Base-by-base conservation (phyloP, 768 basidiomycete species). In the Hortiboletus campestris region DNA sequence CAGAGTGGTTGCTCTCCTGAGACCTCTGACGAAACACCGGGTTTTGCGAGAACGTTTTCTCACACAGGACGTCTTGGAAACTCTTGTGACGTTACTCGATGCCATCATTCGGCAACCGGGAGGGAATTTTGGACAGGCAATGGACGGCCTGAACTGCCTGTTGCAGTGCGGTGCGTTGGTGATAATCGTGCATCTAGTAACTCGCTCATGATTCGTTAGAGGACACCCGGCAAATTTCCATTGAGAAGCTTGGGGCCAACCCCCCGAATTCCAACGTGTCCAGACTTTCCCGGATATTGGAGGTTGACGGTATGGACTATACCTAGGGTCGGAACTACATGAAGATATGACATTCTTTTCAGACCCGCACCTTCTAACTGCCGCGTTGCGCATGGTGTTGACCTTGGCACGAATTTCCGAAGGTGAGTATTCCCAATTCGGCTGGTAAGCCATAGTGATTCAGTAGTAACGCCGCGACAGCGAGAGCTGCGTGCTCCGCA, bases 1-100 rank as follows among this genome's bases (percentile, higher is more conserved):
- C 8, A 58, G 63, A 52, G 67, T 63, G 6, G 50, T 67, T 4
- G 57, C 66, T 25, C 63, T 67, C n/a, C 31, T 67, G 28, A 48
- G 58, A 43, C 61, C 61, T n/a, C 38, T 67, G 35, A 59, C 66
- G 19, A 63, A 46, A 34, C 63, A 67, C 46, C 4, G 29, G 46
- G 16, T 35, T 28, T 36, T 67, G 11, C 61, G 55, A 42, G 8
- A 57, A 25, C 42, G 17, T 28, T 53, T 67, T 41, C 63, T 67
- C 35, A 59, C 61, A 3, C 0, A n/a, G 0, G 61, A 65, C 1
- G 52, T 66, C 7, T 31, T 65, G 35, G 29, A 58, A 1, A 55
- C 11, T 6, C 46, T 67, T 16, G 38, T 67, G 29, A 9, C 19
- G 2, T 39, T 66, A 17, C 50, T 67, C 6, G 66, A 67, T 43